Conservation (phyloP, 768 basidiomycete species). For the Tricholoma bakamatsutake region DNA sequence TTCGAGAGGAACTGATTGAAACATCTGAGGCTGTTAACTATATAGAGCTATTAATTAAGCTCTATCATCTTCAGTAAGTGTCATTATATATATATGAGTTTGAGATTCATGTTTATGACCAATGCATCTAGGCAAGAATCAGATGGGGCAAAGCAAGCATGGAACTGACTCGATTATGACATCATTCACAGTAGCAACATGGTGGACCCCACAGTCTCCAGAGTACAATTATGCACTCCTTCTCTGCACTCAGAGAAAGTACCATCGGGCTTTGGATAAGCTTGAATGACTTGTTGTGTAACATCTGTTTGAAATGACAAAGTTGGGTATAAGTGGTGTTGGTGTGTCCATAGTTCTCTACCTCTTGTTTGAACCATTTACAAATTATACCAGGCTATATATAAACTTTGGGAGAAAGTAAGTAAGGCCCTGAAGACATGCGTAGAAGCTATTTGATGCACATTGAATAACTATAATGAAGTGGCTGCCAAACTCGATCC, state of each 20-base stretch:
- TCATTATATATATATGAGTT: no score
- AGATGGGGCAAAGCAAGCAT: conserved; percentile 18
- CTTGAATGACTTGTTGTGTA: conserved; percentile 28
- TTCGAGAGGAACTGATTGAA: no score
- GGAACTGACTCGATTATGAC: background rate
- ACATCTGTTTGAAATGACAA: conserved; percentile 33
- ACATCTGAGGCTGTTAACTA: no score
- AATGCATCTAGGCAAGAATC: conserved; percentile 10
- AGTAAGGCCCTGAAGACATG: conserved; percentile 25
- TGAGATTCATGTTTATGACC: no score
- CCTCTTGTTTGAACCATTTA: background rate
- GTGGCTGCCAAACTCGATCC: conserved; percentile 10
- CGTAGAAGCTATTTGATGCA: conserved; percentile 24
- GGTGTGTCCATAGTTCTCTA: background rate
- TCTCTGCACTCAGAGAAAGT: conserved; percentile 10
- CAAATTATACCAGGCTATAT: conserved; percentile 25
- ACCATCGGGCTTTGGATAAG: conserved; percentile 25
- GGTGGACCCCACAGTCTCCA: conserved; percentile 19
- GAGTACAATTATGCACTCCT: conserved; percentile 19
- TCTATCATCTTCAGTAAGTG: no score
- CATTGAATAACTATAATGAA: conserved; percentile 26
- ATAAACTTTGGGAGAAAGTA: conserved; percentile 27
- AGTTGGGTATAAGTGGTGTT: conserved; percentile 27
- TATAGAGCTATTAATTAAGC: no score
- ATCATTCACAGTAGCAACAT: conserved; percentile 16